A percentile compares a stretch with the other conserved stretches of the same genome.
Evolutionary conservation across 331 rosid genomes (phyloP).

Genomic region (Phaseolus coccineus): DNA sequence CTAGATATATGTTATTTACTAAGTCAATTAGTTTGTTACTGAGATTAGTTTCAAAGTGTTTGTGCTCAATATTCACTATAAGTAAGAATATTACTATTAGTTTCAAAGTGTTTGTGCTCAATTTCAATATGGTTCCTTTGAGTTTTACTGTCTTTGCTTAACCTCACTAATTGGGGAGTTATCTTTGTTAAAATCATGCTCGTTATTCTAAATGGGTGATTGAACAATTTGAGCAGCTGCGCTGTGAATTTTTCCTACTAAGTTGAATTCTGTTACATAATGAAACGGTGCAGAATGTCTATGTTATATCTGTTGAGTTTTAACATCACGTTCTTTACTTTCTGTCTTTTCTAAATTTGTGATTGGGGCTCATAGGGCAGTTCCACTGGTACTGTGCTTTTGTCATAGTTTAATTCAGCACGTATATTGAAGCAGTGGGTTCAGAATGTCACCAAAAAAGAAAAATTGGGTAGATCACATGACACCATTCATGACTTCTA

Average conservation of each 20-base stretch:
- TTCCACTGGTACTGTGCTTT: background rate
- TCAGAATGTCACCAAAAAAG: background rate
- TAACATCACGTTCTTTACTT: background rate
- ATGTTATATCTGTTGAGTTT: background rate
- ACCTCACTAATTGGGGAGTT: background rate
- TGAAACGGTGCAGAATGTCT: background rate
- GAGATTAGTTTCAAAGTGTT: too few relatives aligned
- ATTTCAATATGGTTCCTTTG: too few relatives aligned
- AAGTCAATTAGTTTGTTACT: too few relatives aligned
- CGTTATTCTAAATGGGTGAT: background rate
- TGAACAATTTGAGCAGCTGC: background rate
- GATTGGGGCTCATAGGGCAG: background rate
- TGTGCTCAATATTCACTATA: too few relatives aligned
- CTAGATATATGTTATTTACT: too few relatives aligned
- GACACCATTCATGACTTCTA: background rate
- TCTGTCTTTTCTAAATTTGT: background rate
- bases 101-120: too few relatives aligned
- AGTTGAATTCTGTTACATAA: background rate
- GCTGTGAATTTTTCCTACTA: background rate
- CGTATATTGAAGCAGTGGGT: background rate
- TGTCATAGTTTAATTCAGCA: background rate
- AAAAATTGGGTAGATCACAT: constrained; percentile 2
- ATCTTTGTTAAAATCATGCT: background rate
- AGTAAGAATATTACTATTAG: too few relatives aligned
- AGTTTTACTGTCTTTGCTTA: background rate